A percentile compares a stretch with the other conserved stretches of the same genome.
phyloP scores from a whole-genome alignment of 768 basidiomycete genomes.

The Phlebiopsis flavidoalba region DNA sequence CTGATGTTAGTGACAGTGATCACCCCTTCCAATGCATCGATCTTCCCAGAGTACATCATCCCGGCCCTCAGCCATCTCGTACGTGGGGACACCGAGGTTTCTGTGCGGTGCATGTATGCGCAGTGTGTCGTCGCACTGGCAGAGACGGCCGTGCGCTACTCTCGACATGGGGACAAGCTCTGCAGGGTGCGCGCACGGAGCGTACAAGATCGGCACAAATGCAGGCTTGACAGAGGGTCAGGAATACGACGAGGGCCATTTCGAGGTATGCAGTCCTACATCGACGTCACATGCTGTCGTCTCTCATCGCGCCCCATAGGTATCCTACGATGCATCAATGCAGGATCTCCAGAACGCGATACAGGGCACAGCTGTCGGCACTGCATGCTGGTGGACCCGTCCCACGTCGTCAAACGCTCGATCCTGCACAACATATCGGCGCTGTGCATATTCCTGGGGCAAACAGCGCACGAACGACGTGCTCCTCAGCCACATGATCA shows the following conservation, averaged over 20 bases:
- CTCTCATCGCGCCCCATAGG: slow-evolving; percentile 36
- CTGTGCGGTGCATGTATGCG: slow-evolving; percentile 76
- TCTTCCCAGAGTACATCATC: slow-evolving; percentile 94
- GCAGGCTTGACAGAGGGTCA: slow-evolving; percentile 38
- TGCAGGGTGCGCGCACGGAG: slow-evolving; percentile 82
- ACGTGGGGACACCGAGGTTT: slow-evolving; percentile 70
- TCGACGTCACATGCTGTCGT: background rate
- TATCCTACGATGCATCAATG: slow-evolving; percentile 85
- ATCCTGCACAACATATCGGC: slow-evolving; percentile 50
- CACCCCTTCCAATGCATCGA: slow-evolving; percentile 54
- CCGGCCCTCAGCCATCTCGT: slow-evolving; percentile 83
- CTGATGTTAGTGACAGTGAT: slow-evolving; percentile 67
- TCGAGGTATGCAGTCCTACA: slow-evolving; percentile 52
- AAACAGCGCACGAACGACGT: slow-evolving; percentile 93
- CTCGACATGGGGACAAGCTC: slow-evolving; percentile 91
- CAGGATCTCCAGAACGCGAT: slow-evolving; percentile 81
- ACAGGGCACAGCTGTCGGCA: slow-evolving; percentile 89
- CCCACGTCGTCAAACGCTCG: slow-evolving; percentile 67
- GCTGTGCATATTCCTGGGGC: slow-evolving; percentile 87
- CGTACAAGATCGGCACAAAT: slow-evolving; percentile 49
- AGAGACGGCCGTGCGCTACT: slow-evolving; percentile 79
- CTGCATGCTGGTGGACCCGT: slow-evolving; percentile 85
- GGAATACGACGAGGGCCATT: slow-evolving; percentile 73
- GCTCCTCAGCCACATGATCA: slow-evolving; percentile 82
- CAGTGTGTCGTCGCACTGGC: slow-evolving; percentile 83